Conservation (phyloP, 768 basidiomycete genomes). For the Tylopilus intermedius region DNA sequence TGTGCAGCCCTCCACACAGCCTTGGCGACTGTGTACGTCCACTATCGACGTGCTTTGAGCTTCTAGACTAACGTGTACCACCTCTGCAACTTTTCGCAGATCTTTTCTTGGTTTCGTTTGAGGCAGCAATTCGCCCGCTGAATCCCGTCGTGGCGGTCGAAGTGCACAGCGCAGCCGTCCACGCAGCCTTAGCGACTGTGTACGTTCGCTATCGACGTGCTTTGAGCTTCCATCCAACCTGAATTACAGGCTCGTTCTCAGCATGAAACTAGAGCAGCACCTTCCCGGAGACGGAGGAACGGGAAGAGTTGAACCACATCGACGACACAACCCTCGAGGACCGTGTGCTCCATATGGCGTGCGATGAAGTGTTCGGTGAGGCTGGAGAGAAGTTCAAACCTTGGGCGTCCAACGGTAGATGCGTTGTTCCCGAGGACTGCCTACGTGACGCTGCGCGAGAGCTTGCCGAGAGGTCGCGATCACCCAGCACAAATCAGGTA, state of each 20-base stretch:
- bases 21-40: conserved; percentile 57
- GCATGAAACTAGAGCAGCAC: conserved; percentile 31
- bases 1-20: conserved; percentile 77
- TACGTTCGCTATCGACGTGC: no score
- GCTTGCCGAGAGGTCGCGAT: conserved; percentile 73
- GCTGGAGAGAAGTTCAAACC: conserved; percentile 58
- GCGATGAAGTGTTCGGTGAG: conserved; percentile 67
- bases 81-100: conserved; percentile 31
- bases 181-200: no score
- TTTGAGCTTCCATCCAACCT: conserved; percentile 64
- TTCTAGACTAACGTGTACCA: not conserved
- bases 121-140: no score
- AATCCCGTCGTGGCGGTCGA: no score
- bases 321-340: conserved; percentile 58
- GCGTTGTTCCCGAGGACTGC: conserved; percentile 86
- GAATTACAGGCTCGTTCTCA: conserved; percentile 64
- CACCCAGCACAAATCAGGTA: conserved; percentile 83
- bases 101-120: no score
- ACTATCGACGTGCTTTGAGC: not conserved
- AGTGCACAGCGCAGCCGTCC: no score
- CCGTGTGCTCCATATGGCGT: conserved; percentile 62
- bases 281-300: conserved; percentile 44
- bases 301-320: conserved; percentile 31
- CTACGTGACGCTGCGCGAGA: conserved; percentile 88
- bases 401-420: conserved; percentile 72